Conservation (phyloP, 75 land plant species). For the Isoetes taiwanensis region DNA sequence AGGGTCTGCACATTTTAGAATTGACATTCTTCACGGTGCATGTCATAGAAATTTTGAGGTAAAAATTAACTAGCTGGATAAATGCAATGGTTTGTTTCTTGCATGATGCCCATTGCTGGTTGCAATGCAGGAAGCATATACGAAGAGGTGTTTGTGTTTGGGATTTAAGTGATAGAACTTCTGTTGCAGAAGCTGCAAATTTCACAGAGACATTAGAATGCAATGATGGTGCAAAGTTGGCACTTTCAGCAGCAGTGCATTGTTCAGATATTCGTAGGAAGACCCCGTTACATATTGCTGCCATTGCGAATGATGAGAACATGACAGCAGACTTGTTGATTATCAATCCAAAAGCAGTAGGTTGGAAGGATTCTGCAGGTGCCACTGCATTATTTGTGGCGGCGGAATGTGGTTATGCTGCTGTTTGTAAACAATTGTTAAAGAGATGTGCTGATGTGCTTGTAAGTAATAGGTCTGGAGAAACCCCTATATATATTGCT, state of each 20-base stretch:
- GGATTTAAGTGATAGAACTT: slow-evolving; percentile 25
- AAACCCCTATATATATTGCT: slow-evolving; percentile 34
- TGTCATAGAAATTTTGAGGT: slow-evolving; percentile 28
- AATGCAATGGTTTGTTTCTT: neutral
- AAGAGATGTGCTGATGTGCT: slow-evolving; percentile 31
- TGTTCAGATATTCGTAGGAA: slow-evolving; percentile 30
- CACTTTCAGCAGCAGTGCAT: slow-evolving; percentile 22
- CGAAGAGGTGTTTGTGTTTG: slow-evolving; percentile 18
- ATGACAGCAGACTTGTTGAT: slow-evolving; percentile 15
- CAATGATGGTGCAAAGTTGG: slow-evolving; percentile 15
- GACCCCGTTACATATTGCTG: slow-evolving; percentile 28
- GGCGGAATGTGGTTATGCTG: slow-evolving; percentile 28
- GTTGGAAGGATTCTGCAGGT: slow-evolving; percentile 23
- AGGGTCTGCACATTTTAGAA: slow-evolving; percentile 21
- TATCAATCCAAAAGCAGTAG: slow-evolving; percentile 17
- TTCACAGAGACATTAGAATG: neutral
- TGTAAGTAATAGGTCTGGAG: slow-evolving; percentile 29
- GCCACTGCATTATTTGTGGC: slow-evolving; percentile 34
- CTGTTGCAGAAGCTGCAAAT: slow-evolving; percentile 17
- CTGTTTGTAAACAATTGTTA: slow-evolving; percentile 22
- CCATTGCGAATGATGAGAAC: slow-evolving; percentile 8
- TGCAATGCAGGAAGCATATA: slow-evolving; percentile 15
- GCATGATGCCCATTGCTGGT: too few relatives aligned
- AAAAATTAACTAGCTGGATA: neutral
- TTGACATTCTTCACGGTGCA: slow-evolving; percentile 21